phyloP scores from a whole-genome alignment of 1,284 basidiomycete species.

The Fomitopsis pinicola region DNA sequence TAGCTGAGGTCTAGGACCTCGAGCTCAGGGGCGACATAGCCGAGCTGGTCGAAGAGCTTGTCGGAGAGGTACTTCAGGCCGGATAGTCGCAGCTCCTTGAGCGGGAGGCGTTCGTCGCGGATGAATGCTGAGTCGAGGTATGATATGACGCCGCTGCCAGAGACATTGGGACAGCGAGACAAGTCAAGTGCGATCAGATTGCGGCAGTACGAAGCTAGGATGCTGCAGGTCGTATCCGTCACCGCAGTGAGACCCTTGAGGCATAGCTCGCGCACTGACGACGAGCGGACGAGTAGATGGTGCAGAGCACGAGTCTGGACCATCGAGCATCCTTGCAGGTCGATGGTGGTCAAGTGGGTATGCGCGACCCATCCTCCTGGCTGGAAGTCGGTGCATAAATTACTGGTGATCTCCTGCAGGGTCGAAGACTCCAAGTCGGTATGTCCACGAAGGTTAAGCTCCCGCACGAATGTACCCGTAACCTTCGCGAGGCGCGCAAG shows the following conservation, averaged over 20 bases:
- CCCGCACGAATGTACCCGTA: slow-evolving; percentile 65
- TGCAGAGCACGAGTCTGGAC: slow-evolving; percentile 67
- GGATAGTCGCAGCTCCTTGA: slow-evolving; percentile 60
- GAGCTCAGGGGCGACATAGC: slow-evolving; percentile 62
- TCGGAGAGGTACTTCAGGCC: slow-evolving; percentile 62
- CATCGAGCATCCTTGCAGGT: slow-evolving; percentile 70
- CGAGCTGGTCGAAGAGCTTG: slow-evolving; percentile 55
- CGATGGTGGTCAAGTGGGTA: slow-evolving; percentile 66
- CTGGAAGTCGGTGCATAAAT: slow-evolving; percentile 42
- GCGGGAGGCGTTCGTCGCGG: slow-evolving; percentile 40
- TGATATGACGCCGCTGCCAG: slow-evolving; percentile 54
- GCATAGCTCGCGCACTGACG: slow-evolving; percentile 53
- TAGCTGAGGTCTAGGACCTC: slow-evolving; percentile 83
- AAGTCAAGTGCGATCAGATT: slow-evolving; percentile 65
- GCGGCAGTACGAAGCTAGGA: slow-evolving; percentile 55
- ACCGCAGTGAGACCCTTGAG: slow-evolving; percentile 69
- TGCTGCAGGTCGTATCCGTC: slow-evolving; percentile 67
- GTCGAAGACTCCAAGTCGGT: slow-evolving; percentile 44
- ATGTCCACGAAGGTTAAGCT: slow-evolving; percentile 67
- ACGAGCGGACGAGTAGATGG: slow-evolving; percentile 66
- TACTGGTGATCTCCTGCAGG: slow-evolving; percentile 47
- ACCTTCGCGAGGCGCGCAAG: slow-evolving; percentile 45
- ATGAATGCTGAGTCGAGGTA: slow-evolving; percentile 38
- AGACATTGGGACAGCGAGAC: slow-evolving; percentile 68
- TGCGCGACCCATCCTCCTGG: slow-evolving; percentile 33